These are phyloP conservation scores for Amanita brunnescens DNA, from an alignment of 768 basidiomycete genomes.

Conservation along the genomic window DNA sequence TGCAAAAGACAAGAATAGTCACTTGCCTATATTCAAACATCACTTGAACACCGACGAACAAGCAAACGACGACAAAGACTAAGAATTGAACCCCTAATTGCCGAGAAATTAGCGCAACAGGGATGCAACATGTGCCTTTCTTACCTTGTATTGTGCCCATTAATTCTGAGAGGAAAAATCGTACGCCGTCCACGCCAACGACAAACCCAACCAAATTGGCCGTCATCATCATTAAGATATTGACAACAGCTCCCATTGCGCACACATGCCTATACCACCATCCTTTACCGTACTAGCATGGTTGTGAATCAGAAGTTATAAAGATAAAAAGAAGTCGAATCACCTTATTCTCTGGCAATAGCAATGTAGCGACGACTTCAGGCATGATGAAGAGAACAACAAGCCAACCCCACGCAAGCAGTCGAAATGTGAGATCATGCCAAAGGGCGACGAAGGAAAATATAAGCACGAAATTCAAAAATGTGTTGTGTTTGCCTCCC, in stretches of 20 bases:
- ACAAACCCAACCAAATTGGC: slow-evolving; percentile 97
- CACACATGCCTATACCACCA: slow-evolving; percentile 85
- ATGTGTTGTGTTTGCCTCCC: slow-evolving; percentile 51
- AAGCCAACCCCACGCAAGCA: slow-evolving; percentile 97
- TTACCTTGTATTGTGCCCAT: slow-evolving; percentile 60
- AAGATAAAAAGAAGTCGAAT: slow-evolving; percentile 4
- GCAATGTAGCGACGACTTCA: slow-evolving; percentile 55
- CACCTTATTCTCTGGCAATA: slow-evolving; percentile 64
- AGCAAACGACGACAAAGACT: slow-evolving; percentile 41
- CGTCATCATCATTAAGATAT: slow-evolving; percentile 81
- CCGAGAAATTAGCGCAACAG: slow-evolving; percentile 4
- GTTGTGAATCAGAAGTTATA: not conserved
- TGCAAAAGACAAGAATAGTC: not conserved
- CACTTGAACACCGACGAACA: slow-evolving; percentile 80
- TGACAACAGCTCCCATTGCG: slow-evolving; percentile 74
- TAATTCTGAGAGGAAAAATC: slow-evolving; percentile 55
- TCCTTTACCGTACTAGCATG: slow-evolving; percentile 48
- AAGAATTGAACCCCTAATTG: slow-evolving; percentile 59
- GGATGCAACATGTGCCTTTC: slow-evolving; percentile 2
- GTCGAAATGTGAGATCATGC: slow-evolving; percentile 86
- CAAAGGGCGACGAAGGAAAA: slow-evolving; percentile 97
- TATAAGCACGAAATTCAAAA: slow-evolving; percentile 64
- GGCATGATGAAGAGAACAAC: slow-evolving; percentile 85
- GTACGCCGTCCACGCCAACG: slow-evolving; percentile 73
- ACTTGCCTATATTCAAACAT: slow-evolving; percentile 95